phyloP scores from a whole-genome alignment of 805 yeast genomes.

The Cyberlindnera xylosilytica region DNA sequence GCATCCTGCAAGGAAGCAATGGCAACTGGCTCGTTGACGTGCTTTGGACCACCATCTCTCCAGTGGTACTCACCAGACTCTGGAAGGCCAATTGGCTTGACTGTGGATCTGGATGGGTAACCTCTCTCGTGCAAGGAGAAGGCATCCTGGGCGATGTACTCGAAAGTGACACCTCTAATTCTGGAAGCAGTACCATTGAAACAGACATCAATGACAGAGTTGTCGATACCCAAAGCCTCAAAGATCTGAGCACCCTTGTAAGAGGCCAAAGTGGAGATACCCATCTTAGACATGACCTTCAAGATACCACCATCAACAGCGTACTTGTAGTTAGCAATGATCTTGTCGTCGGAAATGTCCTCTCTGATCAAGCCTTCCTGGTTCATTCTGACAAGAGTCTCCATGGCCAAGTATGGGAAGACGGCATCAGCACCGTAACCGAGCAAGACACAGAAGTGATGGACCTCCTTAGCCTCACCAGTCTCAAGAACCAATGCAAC shows the following conservation, averaged over 20 bases:
- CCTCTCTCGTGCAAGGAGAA: conserved; percentile 92
- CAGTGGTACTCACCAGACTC: conserved; percentile 98
- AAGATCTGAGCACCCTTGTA: conserved; percentile 99
- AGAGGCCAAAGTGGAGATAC: conserved; percentile 96
- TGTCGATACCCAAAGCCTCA: conserved; percentile 94
- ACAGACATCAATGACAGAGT: conserved; percentile 91
- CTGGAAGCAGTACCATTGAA: conserved; percentile 97
- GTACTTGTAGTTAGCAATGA: conserved; percentile 75
- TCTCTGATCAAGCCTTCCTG: conserved; percentile 67
- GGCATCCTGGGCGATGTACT: conserved; percentile 95
- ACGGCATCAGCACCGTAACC: conserved; percentile 98
- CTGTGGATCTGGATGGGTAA: conserved; percentile 71
- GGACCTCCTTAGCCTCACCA: conserved; percentile 97
- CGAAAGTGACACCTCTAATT: conserved; percentile 93
- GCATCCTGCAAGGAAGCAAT: conserved; percentile 96
- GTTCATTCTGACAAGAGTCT: conserved; percentile 82
- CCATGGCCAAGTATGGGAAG: conserved; percentile 91
- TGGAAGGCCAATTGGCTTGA: conserved; percentile 69
- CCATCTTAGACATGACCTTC: conserved; percentile 99
- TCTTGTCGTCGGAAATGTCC: conserved; percentile 52
- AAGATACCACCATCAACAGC: conserved; percentile 89
- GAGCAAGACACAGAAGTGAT: conserved; percentile 87
- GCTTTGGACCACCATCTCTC: conserved; percentile 98
- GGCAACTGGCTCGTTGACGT: conserved; percentile 91
- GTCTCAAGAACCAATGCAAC: conserved; percentile 91